These are phyloP conservation scores for Candida hispaniensis DNA, from an alignment of 805 yeast species.

Conservation along the genomic window DNA sequence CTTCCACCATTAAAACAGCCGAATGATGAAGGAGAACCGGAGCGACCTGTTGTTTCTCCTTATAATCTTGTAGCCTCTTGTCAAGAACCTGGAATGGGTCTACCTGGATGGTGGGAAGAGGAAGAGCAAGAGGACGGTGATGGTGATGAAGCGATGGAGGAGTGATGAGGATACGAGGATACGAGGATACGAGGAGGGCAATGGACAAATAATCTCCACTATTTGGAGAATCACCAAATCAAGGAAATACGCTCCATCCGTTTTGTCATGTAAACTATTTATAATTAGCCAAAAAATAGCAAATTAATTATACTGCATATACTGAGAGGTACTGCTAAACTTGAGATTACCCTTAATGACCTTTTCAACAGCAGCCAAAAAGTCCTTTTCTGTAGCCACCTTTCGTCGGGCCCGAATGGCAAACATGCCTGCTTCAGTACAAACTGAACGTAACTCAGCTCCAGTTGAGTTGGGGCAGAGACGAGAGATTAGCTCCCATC, in stretches of 20 bases:
- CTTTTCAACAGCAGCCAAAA: constrained; percentile 94
- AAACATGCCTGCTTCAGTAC: constrained; percentile 99
- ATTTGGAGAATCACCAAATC: too few species aligned
- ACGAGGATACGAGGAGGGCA: too few species aligned
- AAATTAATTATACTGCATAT: constrained; percentile 87
- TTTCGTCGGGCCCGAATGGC: constrained; percentile 97
- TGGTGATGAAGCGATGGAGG: too few species aligned
- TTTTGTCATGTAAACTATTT: too few species aligned
- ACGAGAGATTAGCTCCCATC: constrained; percentile 97
- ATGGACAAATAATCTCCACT: too few species aligned
- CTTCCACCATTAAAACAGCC: constrained; percentile 65
- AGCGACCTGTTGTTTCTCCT: constrained; percentile 44
- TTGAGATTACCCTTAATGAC: constrained; percentile 98
- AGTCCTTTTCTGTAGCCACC: constrained; percentile 97
- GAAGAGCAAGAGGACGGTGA: too few species aligned
- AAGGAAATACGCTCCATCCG: too few species aligned
- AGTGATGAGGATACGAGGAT: too few species aligned
- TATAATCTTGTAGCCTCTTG: constrained; percentile 82
- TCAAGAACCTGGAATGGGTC: constrained; percentile 94
- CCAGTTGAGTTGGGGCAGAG: constrained; percentile 98
- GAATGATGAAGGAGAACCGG: constrained; percentile 22
- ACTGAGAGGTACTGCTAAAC: constrained; percentile 92
- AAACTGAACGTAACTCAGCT: constrained; percentile 95
- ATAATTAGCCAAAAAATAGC: constrained; percentile 1
- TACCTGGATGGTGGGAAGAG: constrained; percentile 91